Conservation (phyloP, 1,139 yeast genomes). For the Groenewaldozyma auringiensis region DNA sequence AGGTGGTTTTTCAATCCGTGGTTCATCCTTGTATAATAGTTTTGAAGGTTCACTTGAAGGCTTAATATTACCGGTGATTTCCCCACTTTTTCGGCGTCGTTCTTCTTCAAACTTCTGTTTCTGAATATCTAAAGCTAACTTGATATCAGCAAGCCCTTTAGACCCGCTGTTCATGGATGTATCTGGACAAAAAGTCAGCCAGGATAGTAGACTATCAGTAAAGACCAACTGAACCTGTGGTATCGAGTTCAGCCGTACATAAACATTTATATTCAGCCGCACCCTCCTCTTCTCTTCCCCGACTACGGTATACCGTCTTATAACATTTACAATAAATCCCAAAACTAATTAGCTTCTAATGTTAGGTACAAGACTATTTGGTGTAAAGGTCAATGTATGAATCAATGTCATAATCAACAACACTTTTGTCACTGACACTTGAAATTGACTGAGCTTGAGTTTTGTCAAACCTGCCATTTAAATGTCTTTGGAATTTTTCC, state of each 20-base stretch:
- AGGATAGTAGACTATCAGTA: too few relatives aligned
- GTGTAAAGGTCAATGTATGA: conserved; percentile 43
- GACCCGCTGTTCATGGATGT: too few relatives aligned
- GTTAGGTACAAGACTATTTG: too few relatives aligned
- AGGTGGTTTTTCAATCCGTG: not conserved
- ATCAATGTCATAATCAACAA: conserved; percentile 41
- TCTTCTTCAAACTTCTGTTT: not conserved
- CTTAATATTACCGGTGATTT: not conserved
- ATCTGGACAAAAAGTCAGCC: too few relatives aligned
- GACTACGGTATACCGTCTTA: too few relatives aligned
- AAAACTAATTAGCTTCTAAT: too few relatives aligned
- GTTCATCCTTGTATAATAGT: not conserved
- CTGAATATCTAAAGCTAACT: not conserved
- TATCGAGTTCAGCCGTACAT: too few relatives aligned
- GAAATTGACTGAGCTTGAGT: conserved; percentile 36
- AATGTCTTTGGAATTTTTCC: conserved; percentile 44
- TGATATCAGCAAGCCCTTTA: not conserved
- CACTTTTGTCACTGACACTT: conserved; percentile 29
- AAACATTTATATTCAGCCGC: too few relatives aligned
- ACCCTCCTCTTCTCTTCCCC: too few relatives aligned
- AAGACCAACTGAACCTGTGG: too few relatives aligned
- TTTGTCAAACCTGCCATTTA: conserved; percentile 39
- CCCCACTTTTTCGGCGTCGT: not conserved
- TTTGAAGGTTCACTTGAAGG: too few relatives aligned
- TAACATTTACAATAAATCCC: too few relatives aligned